Percentiles rank a stretch among this genome's conserved stretches.
Evolutionary conservation across 352 stramenopile genomes (phyloP).

Genomic region (Globisporangium ultimum): DNA sequence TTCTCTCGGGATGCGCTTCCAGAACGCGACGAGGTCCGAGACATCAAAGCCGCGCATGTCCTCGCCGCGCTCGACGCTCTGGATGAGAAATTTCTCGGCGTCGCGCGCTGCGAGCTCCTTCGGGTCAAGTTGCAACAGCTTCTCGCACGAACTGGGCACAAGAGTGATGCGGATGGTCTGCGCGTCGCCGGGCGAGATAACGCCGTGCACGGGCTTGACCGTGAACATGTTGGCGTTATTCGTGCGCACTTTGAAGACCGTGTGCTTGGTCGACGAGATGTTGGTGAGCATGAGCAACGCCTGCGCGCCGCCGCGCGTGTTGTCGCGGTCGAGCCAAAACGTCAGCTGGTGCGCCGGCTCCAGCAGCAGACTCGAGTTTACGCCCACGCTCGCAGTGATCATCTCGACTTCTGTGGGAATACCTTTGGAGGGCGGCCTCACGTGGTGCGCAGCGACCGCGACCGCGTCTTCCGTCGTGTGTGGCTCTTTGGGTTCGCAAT

Average conservation of each 20-base stretch:
- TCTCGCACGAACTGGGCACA: constrained; percentile 22
- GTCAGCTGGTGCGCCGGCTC: constrained; percentile 58
- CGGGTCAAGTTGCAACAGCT: constrained; percentile 30
- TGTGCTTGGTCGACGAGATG: constrained; percentile 49
- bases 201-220: constrained; percentile 62
- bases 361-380: constrained; percentile 71
- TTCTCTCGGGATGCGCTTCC: constrained; percentile 52
- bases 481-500: too few species aligned
- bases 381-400: constrained; percentile 69
- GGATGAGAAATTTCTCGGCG: constrained; percentile 51
- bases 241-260: constrained; percentile 76
- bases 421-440: too few species aligned
- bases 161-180: constrained; percentile 40
- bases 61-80: constrained; percentile 45
- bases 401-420: constrained; percentile 14
- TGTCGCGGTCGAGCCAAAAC: constrained; percentile 26
- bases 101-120: constrained; percentile 29
- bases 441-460: too few species aligned
- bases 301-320: constrained; percentile 1
- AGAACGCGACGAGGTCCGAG: constrained; percentile 37
- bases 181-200: constrained; percentile 38
- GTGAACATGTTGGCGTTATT: constrained; percentile 75
- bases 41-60: constrained; percentile 44
- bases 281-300: constrained; percentile 45
- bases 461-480: too few species aligned